Evolutionary conservation across 768 basidiomycete genomes (phyloP), one percentile per base, ranked within the genome.

Genomic region (Dacryopinax spathularia): DNA sequence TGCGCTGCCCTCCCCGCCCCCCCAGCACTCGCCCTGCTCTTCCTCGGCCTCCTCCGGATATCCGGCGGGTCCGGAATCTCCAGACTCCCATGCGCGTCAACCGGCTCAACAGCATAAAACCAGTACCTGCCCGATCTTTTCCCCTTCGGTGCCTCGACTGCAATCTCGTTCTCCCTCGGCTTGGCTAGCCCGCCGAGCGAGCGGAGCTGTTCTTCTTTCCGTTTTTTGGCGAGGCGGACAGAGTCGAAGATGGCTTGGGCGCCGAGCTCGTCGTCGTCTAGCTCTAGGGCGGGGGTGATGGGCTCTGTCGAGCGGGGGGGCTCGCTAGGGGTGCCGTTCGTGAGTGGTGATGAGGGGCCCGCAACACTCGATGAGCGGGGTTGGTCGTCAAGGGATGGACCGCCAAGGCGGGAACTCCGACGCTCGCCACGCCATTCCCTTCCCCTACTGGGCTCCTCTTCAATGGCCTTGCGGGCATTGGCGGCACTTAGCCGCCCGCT

Each of bases 81-180:
- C 13, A 56, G 48, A 22, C 25, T 27, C 5, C 48, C 48, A 22
- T 3, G 48, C 25, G 25, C 25, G 48, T 13, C 31, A 43, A 81
- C 69, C 0, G 88, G 86, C 68, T 91, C 89, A 27, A 91, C 87
- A 20, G 89, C 89, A 67, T 92, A 92, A 36, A 60, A 86, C 89
- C 89, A 90, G 72, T 85, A 91, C 70, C 87, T 90, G 70, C 89
- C 91, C 73, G 81, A 84, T 76, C 88, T 91, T 77, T 86, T 89
- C 65, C 89, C 88, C 34, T 82, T 83, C 25, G 89, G 78, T 65
- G 85, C 81, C 64, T 89, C 89, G 71, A 89, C 66, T n/a, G 86
- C 86, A 41, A 84, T 76, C 70, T 91, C 88, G 34, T 78, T 84
- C 15, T 56, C 48, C 13, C 29, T 10, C 48, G 29, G 25, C 18